Evolutionary conservation across 495 filamentous ascomycete species (phyloP), one percentile per base, ranked within the genome.

Genomic region (Amniculicola lignicola): DNA sequence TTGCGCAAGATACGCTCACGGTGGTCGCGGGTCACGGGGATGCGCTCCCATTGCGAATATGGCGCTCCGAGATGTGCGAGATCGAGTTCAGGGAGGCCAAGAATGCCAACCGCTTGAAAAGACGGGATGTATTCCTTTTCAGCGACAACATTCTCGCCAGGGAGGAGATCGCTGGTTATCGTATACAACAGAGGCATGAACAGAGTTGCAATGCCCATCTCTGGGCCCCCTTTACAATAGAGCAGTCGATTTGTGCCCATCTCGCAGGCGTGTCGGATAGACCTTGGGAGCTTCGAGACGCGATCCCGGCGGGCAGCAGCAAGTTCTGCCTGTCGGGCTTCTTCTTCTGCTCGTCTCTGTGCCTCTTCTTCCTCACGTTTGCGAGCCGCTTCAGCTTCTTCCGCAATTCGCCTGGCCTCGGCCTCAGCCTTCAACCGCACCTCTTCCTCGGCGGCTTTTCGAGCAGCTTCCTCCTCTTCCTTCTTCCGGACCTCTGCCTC

Each of bases 21-120:
- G 6, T 64, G 56, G 40, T 52, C 27, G 21, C 16, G 45, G 2
- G 51, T 56, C 27, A 59, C 48, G 1, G 51, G 43, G 5, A 38
- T 52, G 12, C 59, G 50, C 12, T 56, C 42, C 64, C 64, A 67
- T 22, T 45, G 40, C 12, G 38, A 49, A 27, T 56, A 64, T 0
- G 56, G 56, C 19, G 56, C 12, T 3, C 50, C 43, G 25, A 63
- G 49, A 12, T 35, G 48, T 12, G 51, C 47, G 25, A 67, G 54
- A 23, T 64, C 64, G 5, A 64, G 54, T 24, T 69, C 63, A 3
- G 55, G 63, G 18, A 69, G 63, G 3, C 66, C 69, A 5, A 73
- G 64, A 10, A 71, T 55, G 21, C 67, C 64, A 1, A 62, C 66
- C 2, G 54, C 66, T 42, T 70, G 66, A 42, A 68, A 62, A 25